Evolutionary conservation across 192 early-diverging fungal genomes (phyloP).

Genomic region (Coemansia sp.): DNA sequence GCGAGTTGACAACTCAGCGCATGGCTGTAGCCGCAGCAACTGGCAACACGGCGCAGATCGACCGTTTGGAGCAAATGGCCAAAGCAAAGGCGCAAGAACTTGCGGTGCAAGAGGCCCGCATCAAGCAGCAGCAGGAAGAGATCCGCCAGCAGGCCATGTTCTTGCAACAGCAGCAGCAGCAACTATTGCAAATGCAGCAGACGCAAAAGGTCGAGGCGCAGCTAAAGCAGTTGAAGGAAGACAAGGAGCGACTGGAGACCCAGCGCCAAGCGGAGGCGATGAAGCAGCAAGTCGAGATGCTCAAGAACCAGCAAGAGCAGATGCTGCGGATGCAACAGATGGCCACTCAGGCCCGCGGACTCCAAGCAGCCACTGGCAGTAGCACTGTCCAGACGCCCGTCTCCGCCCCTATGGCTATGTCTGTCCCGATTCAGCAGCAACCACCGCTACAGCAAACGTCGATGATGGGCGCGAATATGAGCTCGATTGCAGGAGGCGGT

Average conservation of each 20-base stretch:
- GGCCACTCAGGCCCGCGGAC: constrained; percentile 35
- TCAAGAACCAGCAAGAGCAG: constrained; percentile 51
- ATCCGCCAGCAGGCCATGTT: constrained; percentile 51
- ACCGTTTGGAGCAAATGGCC: constrained; percentile 42
- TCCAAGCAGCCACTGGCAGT: constrained; percentile 6
- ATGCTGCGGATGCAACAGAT: constrained; percentile 57
- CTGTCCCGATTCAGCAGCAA: constrained; percentile 18
- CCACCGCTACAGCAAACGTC: constrained; percentile 10
- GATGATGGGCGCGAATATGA: constrained; percentile 11
- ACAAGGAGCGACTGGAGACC: constrained; percentile 47
- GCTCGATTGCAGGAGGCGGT: constrained; percentile 3
- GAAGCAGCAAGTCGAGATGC: constrained; percentile 39
- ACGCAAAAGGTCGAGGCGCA: constrained; percentile 55
- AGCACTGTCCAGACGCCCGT: neutral
- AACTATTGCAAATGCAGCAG: constrained; percentile 52
- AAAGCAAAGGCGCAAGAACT: constrained; percentile 49
- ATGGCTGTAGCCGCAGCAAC: constrained; percentile 51
- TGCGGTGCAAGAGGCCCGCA: constrained; percentile 39
- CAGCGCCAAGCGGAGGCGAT: constrained; percentile 45
- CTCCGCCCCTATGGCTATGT: constrained; percentile 1
- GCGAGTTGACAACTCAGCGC: constrained; percentile 36
- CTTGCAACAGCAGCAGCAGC: constrained; percentile 52
- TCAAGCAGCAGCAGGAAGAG: constrained; percentile 52
- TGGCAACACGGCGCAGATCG: constrained; percentile 50
- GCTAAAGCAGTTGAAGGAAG: constrained; percentile 50